Percentiles rank a stretch among this genome's conserved stretches.
Evolutionary conservation across 1,284 basidiomycete genomes (phyloP).

Genomic region (Leccinum fallax): DNA sequence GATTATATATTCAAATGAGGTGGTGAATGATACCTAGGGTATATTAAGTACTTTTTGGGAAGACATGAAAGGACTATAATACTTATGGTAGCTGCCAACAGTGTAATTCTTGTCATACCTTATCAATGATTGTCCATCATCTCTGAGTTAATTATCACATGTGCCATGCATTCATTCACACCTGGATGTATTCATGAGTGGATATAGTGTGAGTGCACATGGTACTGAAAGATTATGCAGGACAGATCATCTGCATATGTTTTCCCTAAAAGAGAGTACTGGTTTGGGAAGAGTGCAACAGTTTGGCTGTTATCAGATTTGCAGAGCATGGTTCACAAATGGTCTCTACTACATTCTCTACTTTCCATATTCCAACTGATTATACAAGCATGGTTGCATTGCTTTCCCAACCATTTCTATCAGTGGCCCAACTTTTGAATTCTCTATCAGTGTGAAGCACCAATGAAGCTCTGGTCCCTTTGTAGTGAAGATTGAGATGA

Average conservation of each 20-base stretch:
- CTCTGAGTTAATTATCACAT: background rate
- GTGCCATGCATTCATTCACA: background rate
- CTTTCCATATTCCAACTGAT: background rate
- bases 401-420: background rate
- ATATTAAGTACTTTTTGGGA: no score
- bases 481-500: no score
- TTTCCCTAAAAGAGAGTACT: constrained; percentile 24
- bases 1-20: no score
- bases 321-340: background rate
- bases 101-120: background rate
- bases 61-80: background rate
- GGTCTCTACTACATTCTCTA: background rate
- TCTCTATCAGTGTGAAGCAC: background rate
- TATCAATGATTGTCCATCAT: background rate
- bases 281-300: background rate
- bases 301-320: background rate
- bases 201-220: background rate
- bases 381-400: background rate
- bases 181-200: background rate
- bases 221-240: background rate
- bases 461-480: background rate
- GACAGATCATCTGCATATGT: constrained; percentile 17
- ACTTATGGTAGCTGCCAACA: background rate
- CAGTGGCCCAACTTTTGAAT: background rate
- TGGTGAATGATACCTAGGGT: no score